Conservation (phyloP, 2,329 filamentous ascomycete genomes). For the Fusarium tanahbumbuense region DNA sequence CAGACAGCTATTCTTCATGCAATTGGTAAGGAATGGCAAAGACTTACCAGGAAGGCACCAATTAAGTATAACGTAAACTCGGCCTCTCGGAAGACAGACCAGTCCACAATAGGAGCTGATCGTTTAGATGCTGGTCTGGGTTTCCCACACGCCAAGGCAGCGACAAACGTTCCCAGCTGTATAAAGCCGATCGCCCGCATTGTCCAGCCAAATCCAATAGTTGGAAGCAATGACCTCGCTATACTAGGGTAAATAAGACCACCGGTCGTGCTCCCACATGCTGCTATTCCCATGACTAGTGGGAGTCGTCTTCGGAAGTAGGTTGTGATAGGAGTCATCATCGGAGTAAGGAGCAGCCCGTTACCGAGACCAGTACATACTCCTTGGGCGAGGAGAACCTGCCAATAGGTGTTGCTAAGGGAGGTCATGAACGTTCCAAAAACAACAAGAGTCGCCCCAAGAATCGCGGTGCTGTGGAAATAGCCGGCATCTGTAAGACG, state of each 20-base stretch:
- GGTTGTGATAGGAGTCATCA: background rate
- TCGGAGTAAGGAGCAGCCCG: background rate
- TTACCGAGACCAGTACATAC: background rate
- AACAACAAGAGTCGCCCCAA: background rate
- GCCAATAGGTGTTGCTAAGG: background rate
- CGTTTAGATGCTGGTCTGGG: background rate
- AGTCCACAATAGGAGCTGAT: background rate
- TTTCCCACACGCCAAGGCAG: background rate
- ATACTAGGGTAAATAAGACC: background rate
- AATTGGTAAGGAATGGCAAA: fast-evolving
- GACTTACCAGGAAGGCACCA: background rate
- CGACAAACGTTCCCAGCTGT: background rate
- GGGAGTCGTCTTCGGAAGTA: background rate
- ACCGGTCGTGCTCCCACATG: conserved; percentile 2
- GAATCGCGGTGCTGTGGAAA: background rate
- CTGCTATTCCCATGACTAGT: background rate
- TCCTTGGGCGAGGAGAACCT: background rate
- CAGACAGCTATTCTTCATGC: too few species aligned
- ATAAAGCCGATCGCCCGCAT: conserved; percentile 4
- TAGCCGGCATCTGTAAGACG: background rate
- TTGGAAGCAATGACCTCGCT: background rate
- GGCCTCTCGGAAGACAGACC: background rate
- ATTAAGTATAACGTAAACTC: background rate
- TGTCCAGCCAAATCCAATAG: background rate
- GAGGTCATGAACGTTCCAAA: background rate